Evolutionary conservation across 495 filamentous ascomycete species (phyloP), one percentile per base, ranked within the genome.

Genomic region (Hyaloscypha bicolor): DNA sequence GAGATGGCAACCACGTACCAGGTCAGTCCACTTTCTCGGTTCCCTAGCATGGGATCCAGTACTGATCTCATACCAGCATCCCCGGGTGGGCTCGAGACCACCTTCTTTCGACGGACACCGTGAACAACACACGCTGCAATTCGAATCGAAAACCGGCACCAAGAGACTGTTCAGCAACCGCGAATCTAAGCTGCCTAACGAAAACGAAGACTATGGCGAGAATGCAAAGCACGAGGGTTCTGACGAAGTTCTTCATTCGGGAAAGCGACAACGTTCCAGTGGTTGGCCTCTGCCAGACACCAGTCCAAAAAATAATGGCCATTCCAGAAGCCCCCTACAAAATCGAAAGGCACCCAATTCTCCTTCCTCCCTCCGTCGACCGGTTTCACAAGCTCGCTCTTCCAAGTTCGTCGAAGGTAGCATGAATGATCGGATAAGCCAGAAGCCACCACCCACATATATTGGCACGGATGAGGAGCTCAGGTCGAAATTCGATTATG

Each of bases 381-480:
- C 60, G 70, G 53, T 35, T 64, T 69, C 64, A 12, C 68, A 66
- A 48, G 71, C 62, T 53, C 85, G 87, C 11, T 80, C 81, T 16
- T 90, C 87, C 9, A 81, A 85, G 33, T 93, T 93, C 71, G 76
- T 88, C 5, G 91, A 93, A 71, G 91, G 88, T 3, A 90, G 84
- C 63, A 93, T 93, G 90, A 90, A 87, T 73, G 90, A 93, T 74
- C 86, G 88, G 65, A 81, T 84, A 21, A 92, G 89, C 68, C 82
- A 89, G 65, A 85, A 80, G 69, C 91, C 91, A 45, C 91, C 91
- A 9, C 76, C 79, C 35, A 81, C 86, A 52, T 92, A 87, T 72
- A 75, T 88, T 37, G 85, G 80, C 9, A 81, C 85, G 9, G 80
- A 81, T 11, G 78, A 82, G 58, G 42, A 62, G 9, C 25, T 68